phyloP scores from a whole-genome alignment of 208 protist species.

The Acanthamoeba sp. region DNA sequence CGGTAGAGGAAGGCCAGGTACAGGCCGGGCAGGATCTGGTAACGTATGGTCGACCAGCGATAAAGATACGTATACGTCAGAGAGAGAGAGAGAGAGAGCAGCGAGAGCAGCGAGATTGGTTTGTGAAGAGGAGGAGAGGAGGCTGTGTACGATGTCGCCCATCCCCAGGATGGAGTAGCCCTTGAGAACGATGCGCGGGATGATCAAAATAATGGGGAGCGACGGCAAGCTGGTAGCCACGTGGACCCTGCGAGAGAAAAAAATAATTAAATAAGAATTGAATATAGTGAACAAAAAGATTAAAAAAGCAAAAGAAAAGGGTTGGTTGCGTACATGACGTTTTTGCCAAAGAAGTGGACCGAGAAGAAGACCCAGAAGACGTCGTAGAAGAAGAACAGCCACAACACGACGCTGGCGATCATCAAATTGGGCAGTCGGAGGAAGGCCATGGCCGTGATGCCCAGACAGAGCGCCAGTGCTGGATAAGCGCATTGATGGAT shows the following conservation, averaged over 20 bases:
- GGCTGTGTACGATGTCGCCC: conserved; percentile 76
- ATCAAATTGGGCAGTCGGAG: conserved; percentile 73
- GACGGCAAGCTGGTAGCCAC: conserved; percentile 64
- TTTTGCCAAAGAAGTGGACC: conserved; percentile 71
- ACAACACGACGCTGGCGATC: conserved; percentile 72
- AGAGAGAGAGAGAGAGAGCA: neutral
- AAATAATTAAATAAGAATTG: neutral
- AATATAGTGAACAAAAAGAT: neutral
- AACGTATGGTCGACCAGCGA: no score
- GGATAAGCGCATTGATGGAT: no score
- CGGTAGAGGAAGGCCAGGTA: conserved; percentile 76
- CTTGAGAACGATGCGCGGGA: conserved; percentile 36
- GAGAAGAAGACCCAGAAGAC: conserved; percentile 83
- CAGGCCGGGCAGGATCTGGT: conserved; percentile 74
- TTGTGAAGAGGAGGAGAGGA: neutral
- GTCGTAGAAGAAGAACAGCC: conserved; percentile 81
- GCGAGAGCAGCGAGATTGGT: neutral
- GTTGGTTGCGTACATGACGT: conserved; percentile 70
- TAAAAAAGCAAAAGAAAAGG: neutral
- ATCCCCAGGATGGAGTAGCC: conserved; percentile 74
- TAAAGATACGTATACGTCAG: no score
- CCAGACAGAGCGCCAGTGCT: conserved; percentile 63
- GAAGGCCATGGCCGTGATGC: conserved; percentile 61
- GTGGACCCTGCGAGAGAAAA: neutral
- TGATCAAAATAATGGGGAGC: conserved; percentile 64